Evolutionary conservation across 2,329 filamentous ascomycete genomes (phyloP).

Genomic region (Aspergillus sojae): DNA sequence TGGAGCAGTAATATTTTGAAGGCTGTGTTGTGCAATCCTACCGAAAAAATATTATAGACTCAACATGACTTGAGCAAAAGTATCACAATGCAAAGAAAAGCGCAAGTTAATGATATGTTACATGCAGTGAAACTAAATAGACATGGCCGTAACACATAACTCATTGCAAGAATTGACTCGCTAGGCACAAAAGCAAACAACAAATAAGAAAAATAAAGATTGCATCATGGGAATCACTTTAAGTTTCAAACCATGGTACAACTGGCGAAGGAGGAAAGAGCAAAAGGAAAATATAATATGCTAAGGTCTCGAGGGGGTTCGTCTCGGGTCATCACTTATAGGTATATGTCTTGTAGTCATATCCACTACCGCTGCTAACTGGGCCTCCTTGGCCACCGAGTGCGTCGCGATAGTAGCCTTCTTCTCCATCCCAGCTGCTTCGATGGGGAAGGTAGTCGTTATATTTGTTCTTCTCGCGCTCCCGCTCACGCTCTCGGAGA

Average conservation of each 20-base stretch:
- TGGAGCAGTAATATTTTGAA: neutral
- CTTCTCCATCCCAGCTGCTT: constrained; percentile 34
- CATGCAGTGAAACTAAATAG: constrained; percentile 1
- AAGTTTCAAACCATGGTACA: neutral
- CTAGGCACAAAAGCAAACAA: neutral
- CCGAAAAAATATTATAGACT: neutral
- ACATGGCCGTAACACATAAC: constrained; percentile 6
- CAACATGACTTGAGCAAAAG: neutral
- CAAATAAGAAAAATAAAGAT: neutral
- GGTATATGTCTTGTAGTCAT: constrained; percentile 31
- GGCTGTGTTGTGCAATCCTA: neutral
- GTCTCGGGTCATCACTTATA: constrained; percentile 25
- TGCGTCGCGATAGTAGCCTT: constrained; percentile 44
- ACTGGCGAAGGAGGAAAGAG: constrained; percentile 1
- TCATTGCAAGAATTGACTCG: constrained; percentile 1
- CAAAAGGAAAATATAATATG: constrained; percentile 7
- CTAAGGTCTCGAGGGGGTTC: neutral
- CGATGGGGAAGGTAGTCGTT: constrained; percentile 27
- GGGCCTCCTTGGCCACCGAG: constrained; percentile 33
- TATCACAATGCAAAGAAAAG: neutral
- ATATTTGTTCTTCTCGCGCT: constrained; percentile 32
- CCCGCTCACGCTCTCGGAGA: constrained; percentile 30
- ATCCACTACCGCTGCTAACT: constrained; percentile 21
- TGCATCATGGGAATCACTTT: constrained; percentile 8
- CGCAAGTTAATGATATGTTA: neutral